Evolutionary conservation across 306 rosid species (phyloP), one percentile per base, ranked within the genome.

Genomic region (Oxytropis ochrocephala): DNA sequence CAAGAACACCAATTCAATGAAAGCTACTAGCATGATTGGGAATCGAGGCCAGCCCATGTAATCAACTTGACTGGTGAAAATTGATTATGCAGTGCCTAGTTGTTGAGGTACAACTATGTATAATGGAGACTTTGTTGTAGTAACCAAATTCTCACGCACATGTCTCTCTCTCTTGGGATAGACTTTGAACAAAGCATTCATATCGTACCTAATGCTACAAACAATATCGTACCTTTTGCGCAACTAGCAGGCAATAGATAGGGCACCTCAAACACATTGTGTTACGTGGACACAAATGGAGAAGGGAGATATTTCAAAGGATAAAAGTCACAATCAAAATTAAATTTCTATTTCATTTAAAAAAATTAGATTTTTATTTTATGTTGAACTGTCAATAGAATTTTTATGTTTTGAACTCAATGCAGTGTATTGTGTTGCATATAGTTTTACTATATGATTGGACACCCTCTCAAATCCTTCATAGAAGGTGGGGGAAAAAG

Each of bases 71-170:
- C 32, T 10, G 11, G 30, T 44, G 66, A 52, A 70, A 63, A 61
- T 41, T 46, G 24, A 69, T 50, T 75, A 71, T 68, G 42, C 33
- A 70, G 76, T 68, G 85, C 85, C 75, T 5, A 74, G 86, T 72
- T 62, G 84, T 76, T 84, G 82, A 78, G 84, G 79, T 48, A 55
- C 85, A 60, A 14, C 16, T 77, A 67, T 14, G 49, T 30, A 8
- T 65, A 78, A 85, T 81, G 72, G 65, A 79, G 83, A 78, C 86
- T 75, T 32, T 24, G n/a, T n/a, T n/a, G 29, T 24, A 24, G 14
- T 69, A 74, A 73, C 79, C 42, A 59, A 77, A 80, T 56, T 64
- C 30, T 77, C 9, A 10, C 48, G 68, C 81, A 75, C 66, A 51
- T 76, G 66, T 33, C 8, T 33, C 29, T 8, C 3, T 60, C 30